Percentiles rank a stretch among this genome's conserved stretches.
Conservation (phyloP, 2,329 filamentous ascomycete genomes). For the Diaporthe ilicicola region DNA sequence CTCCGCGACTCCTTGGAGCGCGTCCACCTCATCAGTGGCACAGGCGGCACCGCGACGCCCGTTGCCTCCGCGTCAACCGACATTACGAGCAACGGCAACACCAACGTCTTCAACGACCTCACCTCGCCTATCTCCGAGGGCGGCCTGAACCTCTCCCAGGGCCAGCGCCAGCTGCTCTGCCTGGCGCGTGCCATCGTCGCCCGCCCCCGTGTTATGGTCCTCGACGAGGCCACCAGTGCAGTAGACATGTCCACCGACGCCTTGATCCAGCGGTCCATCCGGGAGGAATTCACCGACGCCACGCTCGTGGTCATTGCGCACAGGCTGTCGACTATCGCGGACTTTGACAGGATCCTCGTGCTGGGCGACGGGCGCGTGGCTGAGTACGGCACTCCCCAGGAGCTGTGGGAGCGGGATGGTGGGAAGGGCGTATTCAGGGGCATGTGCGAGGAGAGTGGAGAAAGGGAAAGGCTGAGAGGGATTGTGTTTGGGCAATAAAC, state of each 20-base stretch:
- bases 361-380: slow-evolving; percentile 72
- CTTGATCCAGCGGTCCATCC: slow-evolving; percentile 77
- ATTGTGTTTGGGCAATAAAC: slow-evolving; percentile 49
- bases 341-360: slow-evolving; percentile 79
- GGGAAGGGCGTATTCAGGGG: slow-evolving; percentile 61
- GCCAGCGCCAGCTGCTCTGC: slow-evolving; percentile 79
- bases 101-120: slow-evolving; percentile 72
- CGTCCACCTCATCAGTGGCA: slow-evolving; percentile 65
- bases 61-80: slow-evolving; percentile 49
- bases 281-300: slow-evolving; percentile 73
- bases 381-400: slow-evolving; percentile 72
- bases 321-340: slow-evolving; percentile 77
- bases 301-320: slow-evolving; percentile 81
- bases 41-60: slow-evolving; percentile 51
- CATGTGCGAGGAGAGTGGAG: slow-evolving; percentile 71
- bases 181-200: slow-evolving; percentile 77
- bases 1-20: slow-evolving; percentile 74
- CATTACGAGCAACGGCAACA: slow-evolving; percentile 55
- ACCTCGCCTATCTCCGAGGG: slow-evolving; percentile 73
- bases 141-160: slow-evolving; percentile 78
- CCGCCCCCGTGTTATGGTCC: slow-evolving; percentile 78
- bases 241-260: slow-evolving; percentile 81
- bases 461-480: slow-evolving; percentile 60
- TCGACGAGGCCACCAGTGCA: slow-evolving; percentile 82
- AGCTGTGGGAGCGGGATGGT: slow-evolving; percentile 64